Evolutionary conservation across 768 basidiomycete genomes (phyloP), one percentile per base, ranked within the genome.

Genomic region (Phanerodontia chrysosporium): DNA sequence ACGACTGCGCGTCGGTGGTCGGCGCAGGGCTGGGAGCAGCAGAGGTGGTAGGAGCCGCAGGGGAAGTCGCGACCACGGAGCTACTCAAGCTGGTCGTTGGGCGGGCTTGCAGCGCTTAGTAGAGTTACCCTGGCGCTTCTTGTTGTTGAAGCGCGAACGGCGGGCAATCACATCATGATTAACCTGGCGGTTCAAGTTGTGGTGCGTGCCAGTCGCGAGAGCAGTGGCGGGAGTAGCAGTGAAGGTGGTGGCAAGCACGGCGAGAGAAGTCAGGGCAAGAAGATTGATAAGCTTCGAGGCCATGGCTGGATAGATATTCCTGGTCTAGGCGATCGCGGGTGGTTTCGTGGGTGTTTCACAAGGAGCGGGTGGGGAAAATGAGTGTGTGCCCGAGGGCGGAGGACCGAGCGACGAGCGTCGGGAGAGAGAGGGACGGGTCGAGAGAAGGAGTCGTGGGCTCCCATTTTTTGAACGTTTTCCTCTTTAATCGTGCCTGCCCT

Each of bases 31-130:
- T 8, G 8, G 64, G 0, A 12, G 62, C 45, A 27, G 64, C 44
- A 49, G 67, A 48, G 16, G 35, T 53, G 22, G 66, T 58, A 44
- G 69, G 29, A 18, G 67, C 27, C 49, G 66, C 22, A 45, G 68
- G 54, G 65, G 18, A 57, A 56, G 44, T 29, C 14, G 28, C 13
- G 29, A 42, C 55, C 25, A 21, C 28, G 65, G 51, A 12, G 72
- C 61, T 2, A 75, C 62, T 12, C 10, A 51, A 14, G 52, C 51
- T 55, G 22, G 49, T 59, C 25, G 78, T 57, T 8, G 82, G 69
- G 45, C 80, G 78, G 25, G 74, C 69, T 81, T 84, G 83, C 89
- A 90, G 52, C 81, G 82, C 67, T 78, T 71, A 62, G 68, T 66
- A 8, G 51, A 44, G 58, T 81, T 76, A 73, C 79, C 86, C 70